Conservation (phyloP, 1,284 basidiomycete species). For the Sanghuangporus baumii region DNA sequence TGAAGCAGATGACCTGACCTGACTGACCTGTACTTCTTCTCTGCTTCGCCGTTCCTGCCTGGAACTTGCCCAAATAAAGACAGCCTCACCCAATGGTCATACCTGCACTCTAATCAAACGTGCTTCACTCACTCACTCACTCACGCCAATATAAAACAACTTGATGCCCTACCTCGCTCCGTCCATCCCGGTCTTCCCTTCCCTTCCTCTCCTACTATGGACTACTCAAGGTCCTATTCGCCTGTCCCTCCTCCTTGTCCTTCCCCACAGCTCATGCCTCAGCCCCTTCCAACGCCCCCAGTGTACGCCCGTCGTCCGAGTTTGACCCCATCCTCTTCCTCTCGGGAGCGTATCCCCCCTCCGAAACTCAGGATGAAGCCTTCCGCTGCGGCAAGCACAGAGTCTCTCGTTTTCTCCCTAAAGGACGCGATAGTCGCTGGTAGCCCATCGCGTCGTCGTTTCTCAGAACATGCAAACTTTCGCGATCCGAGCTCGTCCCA, state of each 20-base stretch:
- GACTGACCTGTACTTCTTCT: background rate
- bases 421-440: conserved; percentile 14
- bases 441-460: conserved; percentile 7
- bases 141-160: conserved; percentile 9
- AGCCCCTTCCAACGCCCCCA: conserved; percentile 14
- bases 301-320: conserved; percentile 9
- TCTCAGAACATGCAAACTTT: background rate
- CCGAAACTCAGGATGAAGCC: conserved; percentile 4
- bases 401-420: conserved; percentile 14
- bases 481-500: background rate
- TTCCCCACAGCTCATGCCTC: conserved; percentile 13
- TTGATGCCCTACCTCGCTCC: background rate
- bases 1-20: conserved; percentile 4
- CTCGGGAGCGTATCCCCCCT: background rate
- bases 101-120: background rate
- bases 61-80: conserved; percentile 6
- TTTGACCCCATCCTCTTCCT: background rate
- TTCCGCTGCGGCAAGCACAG: conserved; percentile 6
- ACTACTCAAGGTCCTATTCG: conserved; percentile 13
- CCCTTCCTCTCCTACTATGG: background rate
- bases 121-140: too few species aligned
- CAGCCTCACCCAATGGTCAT: conserved; percentile 2
- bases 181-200: background rate
- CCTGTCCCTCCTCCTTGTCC: conserved; percentile 16
- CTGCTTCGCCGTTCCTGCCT: conserved; percentile 10